Percentiles rank a stretch among this genome's conserved stretches.
These are phyloP conservation scores for Metarhizium guizhouense DNA, from an alignment of 2,329 filamentous ascomycete species.

Conservation along the genomic window DNA sequence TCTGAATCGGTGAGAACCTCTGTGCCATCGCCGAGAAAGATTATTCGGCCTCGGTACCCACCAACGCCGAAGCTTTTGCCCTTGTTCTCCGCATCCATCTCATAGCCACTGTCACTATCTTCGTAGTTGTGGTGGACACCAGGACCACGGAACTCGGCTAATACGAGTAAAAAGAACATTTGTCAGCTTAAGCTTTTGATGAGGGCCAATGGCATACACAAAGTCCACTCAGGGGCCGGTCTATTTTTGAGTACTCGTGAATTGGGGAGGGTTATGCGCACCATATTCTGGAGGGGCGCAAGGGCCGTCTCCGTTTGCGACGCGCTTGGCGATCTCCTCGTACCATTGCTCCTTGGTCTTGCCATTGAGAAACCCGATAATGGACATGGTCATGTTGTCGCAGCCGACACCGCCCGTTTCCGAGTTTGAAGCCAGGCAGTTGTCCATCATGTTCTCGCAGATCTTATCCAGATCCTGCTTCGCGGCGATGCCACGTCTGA, in stretches of 20 bases:
- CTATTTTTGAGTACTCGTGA: neutral
- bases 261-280: constrained; percentile 48
- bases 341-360: constrained; percentile 98
- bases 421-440: constrained; percentile 94
- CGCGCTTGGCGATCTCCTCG: constrained; percentile 84
- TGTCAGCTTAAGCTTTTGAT: constrained; percentile 14
- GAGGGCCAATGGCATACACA: constrained; percentile 5
- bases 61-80: constrained; percentile 54
- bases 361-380: constrained; percentile 82
- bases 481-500: constrained; percentile 88
- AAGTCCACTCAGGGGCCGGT: constrained; percentile 8
- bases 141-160: constrained; percentile 78
- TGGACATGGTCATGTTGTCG: constrained; percentile 98
- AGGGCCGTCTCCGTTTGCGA: constrained; percentile 93
- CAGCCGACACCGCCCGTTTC: constrained; percentile 97
- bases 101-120: constrained; percentile 69
- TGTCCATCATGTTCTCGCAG: constrained; percentile 99
- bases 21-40: constrained; percentile 90
- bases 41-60: constrained; percentile 77
- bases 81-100: constrained; percentile 62
- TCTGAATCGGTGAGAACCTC: constrained; percentile 83
- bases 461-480: constrained; percentile 93
- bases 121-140: constrained; percentile 77
- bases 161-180: constrained; percentile 11
- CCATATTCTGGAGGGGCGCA: constrained; percentile 99